Percentiles rank a stretch among this genome's conserved stretches.
Evolutionary conservation across 371 early-diverging fungal genomes (phyloP).

Genomic region (Batrachochytrium dendrobatidis): DNA sequence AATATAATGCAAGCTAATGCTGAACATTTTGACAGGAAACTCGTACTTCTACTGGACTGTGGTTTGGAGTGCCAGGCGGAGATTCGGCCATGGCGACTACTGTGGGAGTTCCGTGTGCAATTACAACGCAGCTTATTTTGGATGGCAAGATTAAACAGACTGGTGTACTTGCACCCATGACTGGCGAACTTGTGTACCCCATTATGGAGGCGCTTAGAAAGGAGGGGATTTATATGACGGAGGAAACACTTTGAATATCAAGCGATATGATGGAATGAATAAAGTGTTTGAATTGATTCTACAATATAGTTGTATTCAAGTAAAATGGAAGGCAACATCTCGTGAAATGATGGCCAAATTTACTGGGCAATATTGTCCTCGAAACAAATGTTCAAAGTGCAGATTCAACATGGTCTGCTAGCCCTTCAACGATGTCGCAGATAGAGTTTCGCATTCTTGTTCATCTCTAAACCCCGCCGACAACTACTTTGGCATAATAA

Average conservation of each 20-base stretch:
- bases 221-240: slow-evolving; percentile 83
- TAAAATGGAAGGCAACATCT: too few relatives aligned
- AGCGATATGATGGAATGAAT: too few relatives aligned
- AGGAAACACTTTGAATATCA: slow-evolving; percentile 53
- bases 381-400: too few relatives aligned
- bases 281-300: too few relatives aligned
- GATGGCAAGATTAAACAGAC: slow-evolving; percentile 63
- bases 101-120: slow-evolving; percentile 95
- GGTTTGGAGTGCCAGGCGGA: slow-evolving; percentile 85
- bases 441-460: too few relatives aligned
- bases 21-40: slow-evolving; percentile 51
- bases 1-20: background rate
- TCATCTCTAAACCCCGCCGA: too few relatives aligned
- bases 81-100: slow-evolving; percentile 91
- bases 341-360: too few relatives aligned
- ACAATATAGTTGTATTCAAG: too few relatives aligned
- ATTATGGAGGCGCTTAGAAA: slow-evolving; percentile 77
- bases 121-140: slow-evolving; percentile 87
- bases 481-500: too few relatives aligned
- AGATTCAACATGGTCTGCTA: too few relatives aligned
- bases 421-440: too few relatives aligned
- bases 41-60: slow-evolving; percentile 86
- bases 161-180: slow-evolving; percentile 92
- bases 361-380: too few relatives aligned
- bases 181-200: slow-evolving; percentile 72